Base-by-base conservation (phyloP, 164 flowering plant species). In the Magnolia kwangsiensis region DNA sequence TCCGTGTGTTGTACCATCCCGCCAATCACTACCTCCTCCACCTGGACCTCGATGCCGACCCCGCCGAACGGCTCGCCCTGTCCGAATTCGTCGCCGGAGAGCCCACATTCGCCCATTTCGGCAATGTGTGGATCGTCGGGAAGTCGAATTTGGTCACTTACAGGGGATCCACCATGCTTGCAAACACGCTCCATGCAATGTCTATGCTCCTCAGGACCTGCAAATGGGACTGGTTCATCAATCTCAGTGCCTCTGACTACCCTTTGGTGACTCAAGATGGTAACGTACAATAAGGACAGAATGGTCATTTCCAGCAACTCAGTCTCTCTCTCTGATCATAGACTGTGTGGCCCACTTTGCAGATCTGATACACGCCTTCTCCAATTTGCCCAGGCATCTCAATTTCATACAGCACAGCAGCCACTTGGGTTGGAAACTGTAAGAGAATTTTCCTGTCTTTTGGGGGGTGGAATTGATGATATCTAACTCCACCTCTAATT, bases 241-340 rank as follows among this genome's bases (percentile, higher is more conserved):
- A 95, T 77, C 96, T 95, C 64, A 95, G 98, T 79, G 98, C 99
- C 31, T 89, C 97, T 78, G 97, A 95, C 80, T 95, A 95, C 76
- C 99, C 99, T 8, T 78, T 95, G 66, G 85, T 93, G 27, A 92
- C 98, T 78, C 99, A 95, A 91, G 98, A 95, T 89, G 99, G 99
- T 95, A 91, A 81, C 51, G 20, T 68, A 31, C 16, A 68, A 2
- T 4, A 14, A 29, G 29, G 9, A 51, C 18, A 31, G 71, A 29
- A 16, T 37, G n/a, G 16, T 29, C 16, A 24, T 6, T 68, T 68
- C 19, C n/a, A 29, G 19, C n/a, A 16, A 3, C 16, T 66, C 49
- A 7, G 71, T 50, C 11, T 74, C 51, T 73, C 51, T 73, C 24
- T 67, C 31, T 66, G 61, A 45, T 51, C 2, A 55, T n/a, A 11